Percentiles rank a stretch among this genome's conserved stretches.
Conservation (phyloP, 2,329 filamentous ascomycete species). For the Aspergillus ustus region DNA sequence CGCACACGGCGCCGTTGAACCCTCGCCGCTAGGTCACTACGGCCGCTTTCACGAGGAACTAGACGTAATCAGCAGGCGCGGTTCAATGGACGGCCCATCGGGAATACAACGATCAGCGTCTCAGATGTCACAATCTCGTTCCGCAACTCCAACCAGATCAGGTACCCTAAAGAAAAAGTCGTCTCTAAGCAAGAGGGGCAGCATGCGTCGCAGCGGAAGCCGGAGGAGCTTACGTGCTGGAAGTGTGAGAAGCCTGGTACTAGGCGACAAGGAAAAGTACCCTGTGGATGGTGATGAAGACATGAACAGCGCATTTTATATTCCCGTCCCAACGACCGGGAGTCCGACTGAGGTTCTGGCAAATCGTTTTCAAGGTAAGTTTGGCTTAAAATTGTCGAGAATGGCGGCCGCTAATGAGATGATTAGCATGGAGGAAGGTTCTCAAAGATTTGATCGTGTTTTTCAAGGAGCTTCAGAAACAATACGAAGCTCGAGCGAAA, state of each 20-base stretch:
- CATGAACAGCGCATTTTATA: conserved; percentile 82
- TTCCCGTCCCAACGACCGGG: conserved; percentile 84
- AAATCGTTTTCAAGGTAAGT: conserved; percentile 82
- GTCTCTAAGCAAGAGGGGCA: conserved; percentile 74
- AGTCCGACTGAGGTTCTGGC: conserved; percentile 87
- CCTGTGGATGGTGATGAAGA: conserved; percentile 58
- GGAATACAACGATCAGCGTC: conserved; percentile 47
- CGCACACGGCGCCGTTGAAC: conserved; percentile 37
- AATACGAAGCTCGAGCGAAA: conserved; percentile 86
- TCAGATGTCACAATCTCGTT: conserved; percentile 47
- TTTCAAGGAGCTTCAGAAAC: conserved; percentile 87
- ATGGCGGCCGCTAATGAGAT: conserved; percentile 19
- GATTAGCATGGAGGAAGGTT: conserved; percentile 85
- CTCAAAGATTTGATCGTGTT: conserved; percentile 93
- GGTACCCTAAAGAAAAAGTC: conserved; percentile 89
- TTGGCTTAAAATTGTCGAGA: not conserved
- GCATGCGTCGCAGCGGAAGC: conserved; percentile 79
- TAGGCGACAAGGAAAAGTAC: conserved; percentile 66
- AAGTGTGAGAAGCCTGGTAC: conserved; percentile 78
- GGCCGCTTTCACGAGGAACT: conserved; percentile 47
- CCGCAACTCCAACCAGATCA: conserved; percentile 52
- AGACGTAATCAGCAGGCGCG: conserved; percentile 40
- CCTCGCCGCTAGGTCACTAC: conserved; percentile 39
- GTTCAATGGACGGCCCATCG: conserved; percentile 39
- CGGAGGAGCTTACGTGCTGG: conserved; percentile 81